Percentiles rank a stretch among this genome's conserved stretches.
Evolutionary conservation across 352 stramenopile genomes (phyloP).

Genomic region (Globisporangium orthogonon): DNA sequence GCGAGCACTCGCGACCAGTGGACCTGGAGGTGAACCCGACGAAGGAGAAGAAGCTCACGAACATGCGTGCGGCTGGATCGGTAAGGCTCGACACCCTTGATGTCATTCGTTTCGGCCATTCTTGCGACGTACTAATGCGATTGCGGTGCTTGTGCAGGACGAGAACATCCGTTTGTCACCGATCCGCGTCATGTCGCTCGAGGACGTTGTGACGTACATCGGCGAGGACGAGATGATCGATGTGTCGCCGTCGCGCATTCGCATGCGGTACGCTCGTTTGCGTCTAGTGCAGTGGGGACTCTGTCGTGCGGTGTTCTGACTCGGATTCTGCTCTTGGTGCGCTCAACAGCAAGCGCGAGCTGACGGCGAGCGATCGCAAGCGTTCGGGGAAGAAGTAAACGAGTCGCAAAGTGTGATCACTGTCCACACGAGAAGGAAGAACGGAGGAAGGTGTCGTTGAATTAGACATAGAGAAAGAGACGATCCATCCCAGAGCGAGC

Average conservation of each 20-base stretch:
- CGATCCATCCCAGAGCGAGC: neutral
- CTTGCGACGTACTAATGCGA: neutral
- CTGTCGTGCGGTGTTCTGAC: neutral
- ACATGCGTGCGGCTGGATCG: slow-evolving; percentile 93
- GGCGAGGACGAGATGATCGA: slow-evolving; percentile 98
- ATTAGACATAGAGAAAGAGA: slow-evolving; percentile 1
- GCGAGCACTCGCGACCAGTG: slow-evolving; percentile 92
- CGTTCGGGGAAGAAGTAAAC: slow-evolving; percentile 54
- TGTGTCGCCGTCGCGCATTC: slow-evolving; percentile 92
- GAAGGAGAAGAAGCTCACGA: slow-evolving; percentile 95
- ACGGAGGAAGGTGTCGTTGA: neutral
- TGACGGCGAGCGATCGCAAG: slow-evolving; percentile 58
- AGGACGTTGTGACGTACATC: slow-evolving; percentile 98
- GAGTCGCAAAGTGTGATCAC: neutral
- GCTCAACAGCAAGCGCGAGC: slow-evolving; percentile 48
- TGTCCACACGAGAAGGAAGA: neutral
- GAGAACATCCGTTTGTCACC: slow-evolving; percentile 94
- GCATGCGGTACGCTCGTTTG: slow-evolving; percentile 58
- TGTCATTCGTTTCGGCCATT: neutral
- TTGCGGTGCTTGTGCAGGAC: slow-evolving; percentile 39
- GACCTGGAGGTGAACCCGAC: slow-evolving; percentile 99
- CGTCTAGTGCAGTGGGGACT: neutral
- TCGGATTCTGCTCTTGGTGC: neutral
- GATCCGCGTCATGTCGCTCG: slow-evolving; percentile 90
- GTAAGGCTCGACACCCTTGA: slow-evolving; percentile 11